phyloP scores from a whole-genome alignment of 2,329 filamentous ascomycete species.

The Nemania abortiva region DNA sequence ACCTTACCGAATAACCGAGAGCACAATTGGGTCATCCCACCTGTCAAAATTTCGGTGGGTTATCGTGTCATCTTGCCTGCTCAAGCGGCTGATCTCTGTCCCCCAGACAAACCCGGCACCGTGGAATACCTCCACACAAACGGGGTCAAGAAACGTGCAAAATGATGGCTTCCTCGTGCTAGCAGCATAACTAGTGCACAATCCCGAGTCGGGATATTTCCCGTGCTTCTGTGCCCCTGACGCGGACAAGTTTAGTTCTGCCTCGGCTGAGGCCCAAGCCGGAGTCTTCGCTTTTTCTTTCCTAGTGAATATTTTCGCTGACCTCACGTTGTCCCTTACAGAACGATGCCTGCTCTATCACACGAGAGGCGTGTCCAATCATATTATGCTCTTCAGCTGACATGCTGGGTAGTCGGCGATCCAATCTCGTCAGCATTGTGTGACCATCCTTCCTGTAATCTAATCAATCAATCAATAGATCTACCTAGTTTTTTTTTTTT shows the following conservation, averaged over 20 bases:
- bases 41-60: constrained; percentile 16
- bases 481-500: not conserved
- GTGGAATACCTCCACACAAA: constrained; percentile 16
- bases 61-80: constrained; percentile 14
- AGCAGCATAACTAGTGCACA: not conserved
- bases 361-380: constrained; percentile 2
- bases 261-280: not conserved
- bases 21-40: not conserved
- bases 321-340: not conserved
- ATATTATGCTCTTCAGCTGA: not conserved
- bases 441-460: constrained; percentile 41
- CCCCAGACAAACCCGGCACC: constrained; percentile 21
- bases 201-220: not conserved
- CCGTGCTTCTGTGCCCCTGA: not conserved
- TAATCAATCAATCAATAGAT: constrained; percentile 50
- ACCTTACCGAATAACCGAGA: not conserved
- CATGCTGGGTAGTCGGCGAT: not conserved
- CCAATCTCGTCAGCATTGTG: constrained; percentile 14
- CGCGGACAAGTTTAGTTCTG: constrained; percentile 5
- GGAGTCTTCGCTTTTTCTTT: not conserved
- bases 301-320: not conserved
- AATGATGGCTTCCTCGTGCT: constrained; percentile 7
- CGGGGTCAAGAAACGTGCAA: constrained; percentile 5
- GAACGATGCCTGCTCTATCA: not conserved
- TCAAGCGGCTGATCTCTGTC: not conserved